phyloP scores from a whole-genome alignment of 1,139 yeast genomes.

The Dujonia santamariae region DNA sequence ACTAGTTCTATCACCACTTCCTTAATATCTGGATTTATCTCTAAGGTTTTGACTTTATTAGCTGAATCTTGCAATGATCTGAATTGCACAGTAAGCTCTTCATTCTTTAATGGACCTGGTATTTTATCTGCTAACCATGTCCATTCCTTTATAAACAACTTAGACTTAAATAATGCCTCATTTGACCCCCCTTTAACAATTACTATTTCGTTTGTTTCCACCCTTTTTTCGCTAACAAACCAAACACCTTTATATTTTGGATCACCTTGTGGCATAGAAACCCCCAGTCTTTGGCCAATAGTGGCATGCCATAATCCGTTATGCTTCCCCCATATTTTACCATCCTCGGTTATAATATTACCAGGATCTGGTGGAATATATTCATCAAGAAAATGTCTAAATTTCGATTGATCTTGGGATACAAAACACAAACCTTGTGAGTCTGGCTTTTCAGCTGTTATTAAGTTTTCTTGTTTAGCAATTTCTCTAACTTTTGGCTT shows the following conservation, averaged over 20 bases:
- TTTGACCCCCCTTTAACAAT: conserved; percentile 76
- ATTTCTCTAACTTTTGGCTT: conserved; percentile 72
- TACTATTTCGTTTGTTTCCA: conserved; percentile 64
- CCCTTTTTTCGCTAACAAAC: conserved; percentile 76
- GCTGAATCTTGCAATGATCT: conserved; percentile 67
- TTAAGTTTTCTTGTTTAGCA: conserved; percentile 54
- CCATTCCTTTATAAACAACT: conserved; percentile 46
- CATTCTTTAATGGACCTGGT: conserved; percentile 11
- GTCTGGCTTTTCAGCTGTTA: conserved; percentile 78
- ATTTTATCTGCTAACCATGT: conserved; percentile 42
- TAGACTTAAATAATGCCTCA: conserved; percentile 49
- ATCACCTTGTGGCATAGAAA: conserved; percentile 84
- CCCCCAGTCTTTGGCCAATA: conserved; percentile 79
- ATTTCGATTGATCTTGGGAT: conserved; percentile 65
- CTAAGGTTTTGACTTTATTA: conserved; percentile 19
- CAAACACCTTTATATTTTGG: conserved; percentile 75
- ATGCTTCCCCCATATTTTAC: conserved; percentile 76
- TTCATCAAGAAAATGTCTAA: conserved; percentile 72
- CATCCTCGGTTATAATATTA: conserved; percentile 69
- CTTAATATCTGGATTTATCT: conserved; percentile 10
- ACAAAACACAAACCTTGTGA: conserved; percentile 96
- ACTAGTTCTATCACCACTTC: conserved; percentile 31
- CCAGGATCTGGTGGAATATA: conserved; percentile 76
- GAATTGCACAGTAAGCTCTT: conserved; percentile 50
- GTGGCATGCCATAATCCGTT: conserved; percentile 93